A percentile compares a stretch with the other conserved stretches of the same genome.
phyloP scores from a whole-genome alignment of 305 asterid genomes.

The Fraxinus xanthoxyloides region DNA sequence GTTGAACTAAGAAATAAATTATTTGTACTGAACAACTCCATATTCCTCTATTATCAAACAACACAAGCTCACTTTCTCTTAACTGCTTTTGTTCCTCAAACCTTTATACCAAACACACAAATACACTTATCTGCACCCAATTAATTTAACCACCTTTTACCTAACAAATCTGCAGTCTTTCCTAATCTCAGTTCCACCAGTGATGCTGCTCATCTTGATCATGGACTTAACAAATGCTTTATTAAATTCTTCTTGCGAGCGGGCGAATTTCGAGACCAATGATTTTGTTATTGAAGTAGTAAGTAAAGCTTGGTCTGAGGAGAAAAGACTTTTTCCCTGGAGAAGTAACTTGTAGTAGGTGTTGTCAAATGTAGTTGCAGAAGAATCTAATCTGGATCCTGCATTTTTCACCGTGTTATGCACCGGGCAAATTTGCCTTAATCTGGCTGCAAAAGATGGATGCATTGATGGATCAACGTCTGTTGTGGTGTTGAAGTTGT shows the following conservation, averaged over 20 bases:
- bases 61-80: background rate
- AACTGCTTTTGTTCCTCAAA: background rate
- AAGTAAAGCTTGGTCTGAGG: constrained; percentile 52
- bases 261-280: constrained; percentile 37
- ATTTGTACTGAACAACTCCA: background rate
- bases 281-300: constrained; percentile 33
- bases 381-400: constrained; percentile 40
- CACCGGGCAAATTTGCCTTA: constrained; percentile 39
- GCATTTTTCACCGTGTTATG: constrained; percentile 47
- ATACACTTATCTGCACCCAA: background rate
- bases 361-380: constrained; percentile 52
- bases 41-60: background rate
- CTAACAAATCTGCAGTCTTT: constrained; percentile 32
- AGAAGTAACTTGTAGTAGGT: constrained; percentile 43
- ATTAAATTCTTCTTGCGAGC: constrained; percentile 33
- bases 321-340: constrained; percentile 45
- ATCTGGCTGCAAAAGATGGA: constrained; percentile 35
- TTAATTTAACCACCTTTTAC: background rate
- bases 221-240: constrained; percentile 45
- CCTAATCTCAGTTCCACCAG: constrained; percentile 46
- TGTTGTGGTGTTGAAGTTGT: constrained; percentile 40
- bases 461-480: constrained; percentile 41
- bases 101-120: background rate
- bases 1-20: background rate
- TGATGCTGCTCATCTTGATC: constrained; percentile 49